Evolutionary conservation across 768 basidiomycete species (phyloP).

Genomic region (Termitomyces sp.): DNA sequence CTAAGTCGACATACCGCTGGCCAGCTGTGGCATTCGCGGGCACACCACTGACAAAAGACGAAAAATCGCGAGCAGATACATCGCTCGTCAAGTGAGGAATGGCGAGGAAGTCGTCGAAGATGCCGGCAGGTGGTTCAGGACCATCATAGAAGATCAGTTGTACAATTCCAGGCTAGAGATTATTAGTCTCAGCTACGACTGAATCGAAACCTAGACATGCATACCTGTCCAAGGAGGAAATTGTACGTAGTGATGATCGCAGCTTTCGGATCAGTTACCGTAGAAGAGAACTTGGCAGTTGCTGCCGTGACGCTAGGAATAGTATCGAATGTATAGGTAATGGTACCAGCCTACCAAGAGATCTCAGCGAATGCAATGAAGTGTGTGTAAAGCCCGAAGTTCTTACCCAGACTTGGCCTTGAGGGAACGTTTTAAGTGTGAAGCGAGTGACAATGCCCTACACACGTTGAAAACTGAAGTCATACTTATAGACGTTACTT

Average conservation of each 20-base stretch:
- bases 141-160: conserved; percentile 58
- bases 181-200: not conserved
- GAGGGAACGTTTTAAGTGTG: conserved; percentile 51
- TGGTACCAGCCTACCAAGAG: conserved; percentile 46
- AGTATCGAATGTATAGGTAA: conserved; percentile 27
- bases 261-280: conserved; percentile 51
- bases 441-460: conserved; percentile 62
- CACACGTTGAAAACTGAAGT: not conserved
- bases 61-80: conserved; percentile 39
- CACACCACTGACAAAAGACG: conserved; percentile 36
- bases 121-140: conserved; percentile 45
- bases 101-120: conserved; percentile 51
- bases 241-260: conserved; percentile 46
- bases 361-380: not conserved
- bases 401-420: conserved; percentile 59
- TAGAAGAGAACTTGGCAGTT: conserved; percentile 37
- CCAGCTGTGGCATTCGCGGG: conserved; percentile 34
- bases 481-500: not conserved
- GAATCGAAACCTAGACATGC: not conserved
- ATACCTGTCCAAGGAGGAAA: conserved; percentile 33
- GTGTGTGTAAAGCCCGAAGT: not conserved
- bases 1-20: conserved; percentile 18
- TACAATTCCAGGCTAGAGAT: conserved; percentile 20
- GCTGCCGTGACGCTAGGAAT: conserved; percentile 33
- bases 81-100: conserved; percentile 40